Base-by-base conservation (phyloP, 306 rosid genomes). In the Vachellia pachyceras region DNA sequence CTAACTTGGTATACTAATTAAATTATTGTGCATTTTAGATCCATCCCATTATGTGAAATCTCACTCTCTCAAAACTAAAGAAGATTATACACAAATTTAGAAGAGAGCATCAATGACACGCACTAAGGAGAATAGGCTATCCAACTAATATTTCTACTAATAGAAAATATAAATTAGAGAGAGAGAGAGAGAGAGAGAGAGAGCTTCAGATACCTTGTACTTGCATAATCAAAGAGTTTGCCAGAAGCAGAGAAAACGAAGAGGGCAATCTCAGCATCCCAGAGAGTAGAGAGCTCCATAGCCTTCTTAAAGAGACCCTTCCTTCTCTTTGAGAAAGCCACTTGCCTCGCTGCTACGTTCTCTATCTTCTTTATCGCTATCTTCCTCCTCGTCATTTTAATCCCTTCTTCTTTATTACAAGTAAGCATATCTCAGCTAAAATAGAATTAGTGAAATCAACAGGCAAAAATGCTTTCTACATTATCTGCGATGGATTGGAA, bases 221-320 rank as follows among this genome's bases (percentile, higher is more conserved):
- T 81, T 46, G 85, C 55, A 57, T 77, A 85, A 4, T 85, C 85
- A 46, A 71, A 81, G 80, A 85, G 85, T 25, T 52, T 84, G 9
- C 85, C 85, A 6, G 87, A 77, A 5, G 79, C 4, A 3, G 87
- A 84, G 40, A 84, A 84, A 25, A 84, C 64, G 0, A 80, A 74
- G 64, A 57, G 33, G 0, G 64, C 64, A 57, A 20, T 22, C 64
- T 57, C 64, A 57, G 64, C 64, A 57, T 20, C 64, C 20, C 35
- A 57, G 5, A 55, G 63, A 20, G 64, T 20, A 9, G 64, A 57
- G 6, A 58, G 36, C 17, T 58, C 66, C 37, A 10, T 10, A 11
- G 66, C 66, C 66, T 58, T 23, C 66, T 58, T 58, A 7, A 58
- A 58, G 12, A 58, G 17, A 23, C 66, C 18, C 23, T 10, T 58